phyloP scores from a whole-genome alignment of 495 filamentous ascomycete species.

The Cenococcum geophilum region DNA sequence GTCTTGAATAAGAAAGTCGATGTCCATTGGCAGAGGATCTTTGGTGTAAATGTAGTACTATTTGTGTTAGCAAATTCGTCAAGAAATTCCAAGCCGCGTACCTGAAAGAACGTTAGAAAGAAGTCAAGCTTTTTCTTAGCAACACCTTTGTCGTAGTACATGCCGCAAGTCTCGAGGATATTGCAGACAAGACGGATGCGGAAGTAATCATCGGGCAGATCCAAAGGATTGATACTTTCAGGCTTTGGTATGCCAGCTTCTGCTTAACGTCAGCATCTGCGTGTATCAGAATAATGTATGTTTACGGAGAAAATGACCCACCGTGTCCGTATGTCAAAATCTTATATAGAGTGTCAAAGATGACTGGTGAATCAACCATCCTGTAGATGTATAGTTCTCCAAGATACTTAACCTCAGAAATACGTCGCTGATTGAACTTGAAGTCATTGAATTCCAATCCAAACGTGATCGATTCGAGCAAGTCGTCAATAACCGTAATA shows the following conservation, averaged over 20 bases:
- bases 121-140: conserved; percentile 97
- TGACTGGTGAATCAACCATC: conserved; percentile 90
- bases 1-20: conserved; percentile 95
- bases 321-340: conserved; percentile 87
- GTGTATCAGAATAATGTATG: background rate
- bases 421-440: conserved; percentile 91
- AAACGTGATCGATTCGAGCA: conserved; percentile 80
- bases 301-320: conserved; percentile 36
- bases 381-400: conserved; percentile 98
- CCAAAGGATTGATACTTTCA: conserved; percentile 65
- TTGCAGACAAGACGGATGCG: conserved; percentile 83
- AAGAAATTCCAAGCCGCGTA: conserved; percentile 26
- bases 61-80: conserved; percentile 24
- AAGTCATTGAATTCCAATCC: conserved; percentile 96
- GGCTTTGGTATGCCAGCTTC: conserved; percentile 75
- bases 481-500: conserved; percentile 78
- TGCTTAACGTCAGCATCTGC: conserved; percentile 22
- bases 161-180: conserved; percentile 88
- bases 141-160: conserved; percentile 89
- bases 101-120: conserved; percentile 92
- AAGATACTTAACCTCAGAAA: conserved; percentile 94
- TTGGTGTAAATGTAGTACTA: conserved; percentile 93
- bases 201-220: conserved; percentile 93
- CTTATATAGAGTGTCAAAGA: conserved; percentile 92
- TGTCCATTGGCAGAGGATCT: conserved; percentile 87